Evolutionary conservation across 2,329 filamentous ascomycete species (phyloP), one percentile per base, ranked within the genome.

Genomic region (Stagonosporopsis chrysanthemi): DNA sequence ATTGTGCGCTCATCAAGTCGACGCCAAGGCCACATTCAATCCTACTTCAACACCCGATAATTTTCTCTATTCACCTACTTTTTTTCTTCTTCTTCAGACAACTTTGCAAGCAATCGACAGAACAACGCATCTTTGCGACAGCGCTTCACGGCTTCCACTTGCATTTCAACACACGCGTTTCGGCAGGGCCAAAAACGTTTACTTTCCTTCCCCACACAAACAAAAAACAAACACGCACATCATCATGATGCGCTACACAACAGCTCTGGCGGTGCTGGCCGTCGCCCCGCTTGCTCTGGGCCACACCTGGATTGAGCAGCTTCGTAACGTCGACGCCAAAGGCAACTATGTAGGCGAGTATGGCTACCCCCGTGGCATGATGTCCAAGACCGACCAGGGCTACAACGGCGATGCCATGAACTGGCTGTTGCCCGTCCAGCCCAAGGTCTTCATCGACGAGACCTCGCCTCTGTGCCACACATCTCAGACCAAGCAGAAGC

Each of bases 221-320:
- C 41, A 39, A 40, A 52, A 44, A 33, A 39, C 50, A 41, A 38
- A 40, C 35, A 47, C 38, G 38, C 35, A 47, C 38, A 40, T 29
- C 52, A 67, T 39, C 19, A 73, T 70, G 68, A 61, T 60, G 43
- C 58, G 58, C 40, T 50, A 61, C 39, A 49, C 45, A 40, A 46
- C 61, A 15, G 35, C 60, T 29, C 23, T 65, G 19, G 66, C 64
- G 35, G 66, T 56, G 47, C 49, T 72, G 50, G 62, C 57, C 40
- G 58, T 64, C 56, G 60, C 60, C 4, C 67, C 69, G 4, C 39
- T 61, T 23, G 65, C 62, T 15, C 23, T 64, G 39, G 72, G 66
- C 7, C 94, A 97, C 77, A 89, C 87, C 17, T 97, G 93, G 93
- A 84, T 94, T 44, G 92, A 97, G 77, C 82, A 88, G 68, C 81